A percentile compares a stretch with the other conserved stretches of the same genome.
These are phyloP conservation scores for Emericellopsis atlantica DNA, from an alignment of 2,329 filamentous ascomycete species.

Conservation along the genomic window DNA sequence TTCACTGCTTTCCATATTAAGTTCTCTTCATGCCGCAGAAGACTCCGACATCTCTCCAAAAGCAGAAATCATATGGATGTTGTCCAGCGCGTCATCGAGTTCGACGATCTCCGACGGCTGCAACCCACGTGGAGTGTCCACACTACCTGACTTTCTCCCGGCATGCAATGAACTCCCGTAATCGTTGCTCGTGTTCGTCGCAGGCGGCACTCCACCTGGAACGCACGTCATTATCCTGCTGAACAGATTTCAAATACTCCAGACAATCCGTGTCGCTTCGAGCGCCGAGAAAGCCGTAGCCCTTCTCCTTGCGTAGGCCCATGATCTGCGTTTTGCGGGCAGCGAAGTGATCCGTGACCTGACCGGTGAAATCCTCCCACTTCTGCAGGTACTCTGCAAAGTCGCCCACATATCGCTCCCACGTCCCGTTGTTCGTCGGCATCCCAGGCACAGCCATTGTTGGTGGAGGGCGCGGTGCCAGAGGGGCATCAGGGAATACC, in stretches of 20 bases:
- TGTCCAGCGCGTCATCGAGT: too few relatives aligned
- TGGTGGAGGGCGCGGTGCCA: constrained; percentile 33
- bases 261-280: constrained; percentile 32
- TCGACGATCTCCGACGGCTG: too few relatives aligned
- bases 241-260: constrained; percentile 46
- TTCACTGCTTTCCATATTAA: too few relatives aligned
- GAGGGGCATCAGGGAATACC: constrained; percentile 33
- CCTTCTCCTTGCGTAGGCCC: constrained; percentile 24
- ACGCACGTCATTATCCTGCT: constrained; percentile 52
- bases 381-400: constrained; percentile 41
- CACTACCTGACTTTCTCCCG: constrained; percentile 27
- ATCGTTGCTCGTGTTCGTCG: constrained; percentile 43
- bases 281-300: constrained; percentile 29
- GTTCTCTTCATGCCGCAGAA: too few relatives aligned
- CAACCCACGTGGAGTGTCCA: too few relatives aligned
- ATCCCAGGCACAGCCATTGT: constrained; percentile 27
- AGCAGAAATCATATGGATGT: too few relatives aligned
- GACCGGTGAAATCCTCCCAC: constrained; percentile 35
- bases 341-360: constrained; percentile 42
- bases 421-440: constrained; percentile 27
- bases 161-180: constrained; percentile 43
- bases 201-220: constrained; percentile 47
- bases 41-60: too few relatives aligned
- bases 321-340: constrained; percentile 33
- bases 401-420: constrained; percentile 37